Evolutionary conservation across 768 basidiomycete species (phyloP).

Genomic region (Auriscalpium microsporum): DNA sequence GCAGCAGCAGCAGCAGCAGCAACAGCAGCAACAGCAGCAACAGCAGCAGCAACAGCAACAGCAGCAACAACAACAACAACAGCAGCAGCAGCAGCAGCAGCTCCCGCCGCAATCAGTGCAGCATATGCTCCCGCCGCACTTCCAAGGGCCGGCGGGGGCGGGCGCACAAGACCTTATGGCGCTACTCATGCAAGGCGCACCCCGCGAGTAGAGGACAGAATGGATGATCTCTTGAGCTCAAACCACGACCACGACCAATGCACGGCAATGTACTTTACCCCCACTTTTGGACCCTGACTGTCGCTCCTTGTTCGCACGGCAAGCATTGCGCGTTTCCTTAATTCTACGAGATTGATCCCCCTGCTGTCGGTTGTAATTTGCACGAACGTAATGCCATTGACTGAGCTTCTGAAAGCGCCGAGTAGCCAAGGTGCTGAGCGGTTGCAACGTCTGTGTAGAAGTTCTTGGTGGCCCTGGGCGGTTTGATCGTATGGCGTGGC

Average conservation of each 20-base stretch:
- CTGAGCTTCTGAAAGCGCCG: too few species aligned
- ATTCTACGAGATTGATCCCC: too few species aligned
- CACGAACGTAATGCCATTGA: too few species aligned
- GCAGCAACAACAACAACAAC: conserved; percentile 25
- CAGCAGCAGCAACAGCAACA: conserved; percentile 29
- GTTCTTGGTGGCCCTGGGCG: too few species aligned
- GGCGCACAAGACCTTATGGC: conserved; percentile 74
- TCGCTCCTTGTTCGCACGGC: too few species aligned
- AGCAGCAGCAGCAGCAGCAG: conserved; percentile 32
- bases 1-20: conserved; percentile 31
- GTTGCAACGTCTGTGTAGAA: too few species aligned
- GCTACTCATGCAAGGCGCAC: conserved; percentile 65
- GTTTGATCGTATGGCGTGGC: too few species aligned
- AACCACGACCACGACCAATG: too few species aligned
- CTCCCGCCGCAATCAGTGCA: conserved; percentile 48
- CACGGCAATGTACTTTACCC: background rate
- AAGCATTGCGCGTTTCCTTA: too few species aligned
- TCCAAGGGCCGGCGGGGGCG: conserved; percentile 42
- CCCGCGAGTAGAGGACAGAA: conserved; percentile 45
- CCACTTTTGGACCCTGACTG: background rate
- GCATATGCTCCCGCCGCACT: conserved; percentile 43
- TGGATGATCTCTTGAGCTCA: background rate
- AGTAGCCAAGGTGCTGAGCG: too few species aligned
- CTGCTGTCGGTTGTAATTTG: too few species aligned
- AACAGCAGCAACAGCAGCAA: conserved; percentile 39